These are phyloP conservation scores for Diaporthe capsici DNA, from an alignment of 2,329 filamentous ascomycete species.

Conservation along the genomic window DNA sequence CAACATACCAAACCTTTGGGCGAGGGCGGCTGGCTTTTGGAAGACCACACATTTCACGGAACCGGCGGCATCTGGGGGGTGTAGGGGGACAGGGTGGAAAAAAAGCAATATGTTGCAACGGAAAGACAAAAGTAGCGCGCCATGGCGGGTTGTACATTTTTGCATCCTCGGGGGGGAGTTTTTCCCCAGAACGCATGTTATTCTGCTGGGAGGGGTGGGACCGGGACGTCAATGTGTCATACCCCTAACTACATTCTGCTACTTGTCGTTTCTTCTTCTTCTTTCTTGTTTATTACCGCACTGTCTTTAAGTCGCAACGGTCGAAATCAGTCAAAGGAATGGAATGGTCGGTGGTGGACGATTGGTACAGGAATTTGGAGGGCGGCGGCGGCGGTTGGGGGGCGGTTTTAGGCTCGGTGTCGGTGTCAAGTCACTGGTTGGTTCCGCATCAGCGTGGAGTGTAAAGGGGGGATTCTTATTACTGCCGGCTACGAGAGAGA, in stretches of 20 bases:
- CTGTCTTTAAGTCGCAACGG: conserved; percentile 33
- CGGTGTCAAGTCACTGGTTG: conserved; percentile 35
- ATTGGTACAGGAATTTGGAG: conserved; percentile 31
- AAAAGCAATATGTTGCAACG: conserved; percentile 41
- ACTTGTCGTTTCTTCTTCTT: conserved; percentile 34
- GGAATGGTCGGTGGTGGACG: conserved; percentile 30
- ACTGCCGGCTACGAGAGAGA: conserved; percentile 24
- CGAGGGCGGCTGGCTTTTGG: conserved; percentile 40
- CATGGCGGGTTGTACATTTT: conserved; percentile 40
- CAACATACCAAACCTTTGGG: conserved; percentile 38
- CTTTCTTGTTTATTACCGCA: conserved; percentile 37
- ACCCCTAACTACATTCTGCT: conserved; percentile 38
- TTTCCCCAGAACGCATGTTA: conserved; percentile 33
- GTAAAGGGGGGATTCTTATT: conserved; percentile 35
- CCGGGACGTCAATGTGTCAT: conserved; percentile 36
- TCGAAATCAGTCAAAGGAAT: conserved; percentile 24
- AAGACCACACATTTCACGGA: conserved; percentile 39
- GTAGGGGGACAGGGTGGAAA: conserved; percentile 35
- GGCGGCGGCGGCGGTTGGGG: neutral
- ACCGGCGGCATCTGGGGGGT: conserved; percentile 38
- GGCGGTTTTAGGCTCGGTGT: conserved; percentile 33
- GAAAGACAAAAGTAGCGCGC: conserved; percentile 40
- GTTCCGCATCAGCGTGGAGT: conserved; percentile 39
- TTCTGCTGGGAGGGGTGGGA: conserved; percentile 27
- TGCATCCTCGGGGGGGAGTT: conserved; percentile 29